Evolutionary conservation across 352 stramenopile genomes (phyloP), one percentile per base, ranked within the genome.

Genomic region (Blastocystis sp.): DNA sequence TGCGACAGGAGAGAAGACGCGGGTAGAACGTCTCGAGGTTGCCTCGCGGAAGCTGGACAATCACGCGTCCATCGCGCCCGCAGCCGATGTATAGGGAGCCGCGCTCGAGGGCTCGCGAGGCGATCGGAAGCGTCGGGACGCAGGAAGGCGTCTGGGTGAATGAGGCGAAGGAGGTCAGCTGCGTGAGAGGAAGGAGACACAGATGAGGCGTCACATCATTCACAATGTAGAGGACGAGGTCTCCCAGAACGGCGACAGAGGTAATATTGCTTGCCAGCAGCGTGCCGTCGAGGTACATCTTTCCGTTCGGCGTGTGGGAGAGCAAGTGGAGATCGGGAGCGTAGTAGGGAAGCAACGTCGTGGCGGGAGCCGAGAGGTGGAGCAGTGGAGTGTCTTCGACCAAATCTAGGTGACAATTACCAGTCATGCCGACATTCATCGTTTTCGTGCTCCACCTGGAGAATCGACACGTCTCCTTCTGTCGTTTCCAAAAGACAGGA

Each of bases 11-110:
- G 16, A 81, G 34, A 16, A 63, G 29, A 27, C 69, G 46, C 4
- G 69, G 69, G 42, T 81, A 81, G 27, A 81, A 48, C 4, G 69
- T 63, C 69, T 81, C 69, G 27, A 65, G 44, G 42, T 81, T 81
- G 6, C 69, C 69, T 24, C 69, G 69, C 34, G 69, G 69, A 32
- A 81, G 53, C 46, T 81, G 69, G 0, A 81, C 46, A n/a, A 64
- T 51, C 29, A 81, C 69, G 27, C 69, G 69, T 6, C 69, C 69
- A 40, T 81, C 69, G 4, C 40, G 27, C 21, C 69, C 48, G 24
- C 29, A 38, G 34, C 40, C 69, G 4, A 81, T 27, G 24, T 63
- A 49, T 27, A 81, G 21, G 9, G 44, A 64, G 7, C 69, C 69
- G n/a, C 69, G 69, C 40, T 81, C 69, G 21, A 81, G 46, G 16